Evolutionary conservation across 2,329 filamentous ascomycete species (phyloP).

Genomic region (Diaporthe ampelina): DNA sequence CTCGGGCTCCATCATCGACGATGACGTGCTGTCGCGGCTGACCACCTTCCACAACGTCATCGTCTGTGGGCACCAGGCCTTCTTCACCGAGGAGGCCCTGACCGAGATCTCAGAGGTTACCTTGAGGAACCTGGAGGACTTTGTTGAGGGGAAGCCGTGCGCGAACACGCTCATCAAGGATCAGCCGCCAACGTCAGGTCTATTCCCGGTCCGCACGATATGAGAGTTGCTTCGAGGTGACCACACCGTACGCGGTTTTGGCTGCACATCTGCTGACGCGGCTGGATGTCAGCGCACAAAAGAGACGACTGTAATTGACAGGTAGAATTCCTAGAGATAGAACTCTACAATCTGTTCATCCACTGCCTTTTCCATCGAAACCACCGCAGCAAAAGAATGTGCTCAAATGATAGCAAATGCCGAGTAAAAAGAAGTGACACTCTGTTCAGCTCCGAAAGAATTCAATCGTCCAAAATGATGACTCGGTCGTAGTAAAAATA

Average conservation of each 20-base stretch:
- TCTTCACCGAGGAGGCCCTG: slow-evolving; percentile 77
- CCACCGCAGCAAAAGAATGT: too few relatives aligned
- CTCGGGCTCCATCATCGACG: slow-evolving; percentile 73
- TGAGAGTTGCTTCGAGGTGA: not conserved
- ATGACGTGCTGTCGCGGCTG: slow-evolving; percentile 75
- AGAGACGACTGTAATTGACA: too few relatives aligned
- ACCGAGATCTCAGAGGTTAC: slow-evolving; percentile 74
- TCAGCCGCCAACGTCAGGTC: slow-evolving; percentile 9
- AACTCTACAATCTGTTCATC: too few relatives aligned
- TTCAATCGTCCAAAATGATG: too few relatives aligned
- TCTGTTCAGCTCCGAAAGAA: too few relatives aligned
- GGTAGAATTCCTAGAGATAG: too few relatives aligned
- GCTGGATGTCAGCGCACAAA: too few relatives aligned
- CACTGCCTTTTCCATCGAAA: too few relatives aligned
- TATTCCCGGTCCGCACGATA: slow-evolving; percentile 38
- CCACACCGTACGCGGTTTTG: not conserved
- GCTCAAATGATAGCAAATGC: too few relatives aligned
- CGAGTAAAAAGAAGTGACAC: too few relatives aligned
- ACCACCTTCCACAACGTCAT: slow-evolving; percentile 79
- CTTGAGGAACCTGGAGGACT: slow-evolving; percentile 67
- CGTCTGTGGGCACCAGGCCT: slow-evolving; percentile 77
- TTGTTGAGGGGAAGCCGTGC: slow-evolving; percentile 52
- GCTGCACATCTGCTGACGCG: not conserved
- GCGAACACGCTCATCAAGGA: slow-evolving; percentile 53
- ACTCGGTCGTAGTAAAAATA: too few relatives aligned